Conservation (phyloP, 371 early-diverging fungal genomes). For the Mucor racemosus region DNA sequence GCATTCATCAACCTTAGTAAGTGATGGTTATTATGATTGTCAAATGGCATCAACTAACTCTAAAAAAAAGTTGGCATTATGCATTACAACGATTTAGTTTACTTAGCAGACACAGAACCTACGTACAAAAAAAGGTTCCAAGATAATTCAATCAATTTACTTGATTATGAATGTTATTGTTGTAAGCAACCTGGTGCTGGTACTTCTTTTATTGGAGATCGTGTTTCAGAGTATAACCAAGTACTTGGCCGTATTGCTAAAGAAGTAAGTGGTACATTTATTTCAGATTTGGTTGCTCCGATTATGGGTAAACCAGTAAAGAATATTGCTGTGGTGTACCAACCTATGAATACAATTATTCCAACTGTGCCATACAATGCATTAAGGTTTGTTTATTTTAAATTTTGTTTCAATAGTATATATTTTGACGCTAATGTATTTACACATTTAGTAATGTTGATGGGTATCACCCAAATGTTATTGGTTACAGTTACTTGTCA, state of each 20-base stretch:
- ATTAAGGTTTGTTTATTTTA: constrained; percentile 24
- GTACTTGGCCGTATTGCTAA: constrained; percentile 1
- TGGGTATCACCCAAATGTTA: constrained; percentile 40
- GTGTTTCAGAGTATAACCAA: constrained; percentile 6
- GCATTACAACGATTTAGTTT: constrained; percentile 23
- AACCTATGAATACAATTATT: constrained; percentile 27
- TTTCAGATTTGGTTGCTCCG: not conserved
- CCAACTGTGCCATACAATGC: constrained; percentile 23
- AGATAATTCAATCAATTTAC: constrained; percentile 24
- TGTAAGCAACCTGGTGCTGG: constrained; percentile 20
- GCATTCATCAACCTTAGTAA: constrained; percentile 32
- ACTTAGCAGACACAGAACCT: constrained; percentile 15
- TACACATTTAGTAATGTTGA: constrained; percentile 36
- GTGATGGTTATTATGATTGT: not conserved
- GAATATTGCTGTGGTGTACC: constrained; percentile 29
- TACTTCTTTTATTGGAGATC: not conserved
- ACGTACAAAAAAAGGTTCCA: constrained; percentile 36
- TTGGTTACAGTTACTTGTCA: constrained; percentile 32
- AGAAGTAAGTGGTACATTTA: not conserved
- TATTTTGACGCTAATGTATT: not conserved
- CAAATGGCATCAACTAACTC: not conserved
- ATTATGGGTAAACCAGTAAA: not conserved
- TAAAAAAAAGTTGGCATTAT: constrained; percentile 21
- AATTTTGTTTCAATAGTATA: not conserved
- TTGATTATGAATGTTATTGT: constrained; percentile 37